phyloP scores from a whole-genome alignment of 495 filamentous ascomycete genomes.

The Lentithecium fluviatile region DNA sequence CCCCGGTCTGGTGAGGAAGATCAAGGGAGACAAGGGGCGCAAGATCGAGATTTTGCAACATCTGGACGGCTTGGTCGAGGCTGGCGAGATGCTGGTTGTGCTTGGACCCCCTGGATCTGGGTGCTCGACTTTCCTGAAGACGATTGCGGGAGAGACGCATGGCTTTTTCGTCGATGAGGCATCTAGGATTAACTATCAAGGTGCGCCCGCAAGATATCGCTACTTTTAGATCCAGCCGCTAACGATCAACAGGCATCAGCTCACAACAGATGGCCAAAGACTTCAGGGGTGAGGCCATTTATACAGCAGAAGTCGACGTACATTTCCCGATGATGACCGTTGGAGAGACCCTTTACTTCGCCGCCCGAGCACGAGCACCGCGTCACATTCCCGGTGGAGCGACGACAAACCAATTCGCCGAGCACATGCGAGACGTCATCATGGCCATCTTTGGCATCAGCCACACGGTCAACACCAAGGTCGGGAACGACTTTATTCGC shows the following conservation, averaged over 20 bases:
- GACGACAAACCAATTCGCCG: conserved; percentile 32
- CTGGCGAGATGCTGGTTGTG: conserved; percentile 79
- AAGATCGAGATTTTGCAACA: conserved; percentile 69
- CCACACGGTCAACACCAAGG: conserved; percentile 45
- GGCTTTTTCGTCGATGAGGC: conserved; percentile 46
- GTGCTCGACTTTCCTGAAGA: conserved; percentile 72
- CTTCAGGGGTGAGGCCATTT: conserved; percentile 49
- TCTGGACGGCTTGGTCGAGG: conserved; percentile 70
- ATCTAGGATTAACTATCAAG: conserved; percentile 47
- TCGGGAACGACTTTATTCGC: conserved; percentile 48
- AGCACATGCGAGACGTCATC: conserved; percentile 45
- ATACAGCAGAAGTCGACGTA: conserved; percentile 49
- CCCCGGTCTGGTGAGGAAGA: conserved; percentile 40
- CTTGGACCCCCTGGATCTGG: conserved; percentile 71
- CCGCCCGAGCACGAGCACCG: conserved; percentile 43
- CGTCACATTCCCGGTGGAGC: conserved; percentile 42
- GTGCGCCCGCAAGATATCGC: conserved; percentile 11
- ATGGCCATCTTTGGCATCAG: conserved; percentile 49
- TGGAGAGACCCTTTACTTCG: conserved; percentile 45
- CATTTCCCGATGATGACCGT: conserved; percentile 46
- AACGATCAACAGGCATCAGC: conserved; percentile 36
- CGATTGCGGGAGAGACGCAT: conserved; percentile 65
- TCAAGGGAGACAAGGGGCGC: conserved; percentile 50
- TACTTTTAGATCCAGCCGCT: background rate
- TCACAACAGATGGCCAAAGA: conserved; percentile 45